Base-by-base conservation (phyloP, 768 basidiomycete species). In the Russula dissimulans region DNA sequence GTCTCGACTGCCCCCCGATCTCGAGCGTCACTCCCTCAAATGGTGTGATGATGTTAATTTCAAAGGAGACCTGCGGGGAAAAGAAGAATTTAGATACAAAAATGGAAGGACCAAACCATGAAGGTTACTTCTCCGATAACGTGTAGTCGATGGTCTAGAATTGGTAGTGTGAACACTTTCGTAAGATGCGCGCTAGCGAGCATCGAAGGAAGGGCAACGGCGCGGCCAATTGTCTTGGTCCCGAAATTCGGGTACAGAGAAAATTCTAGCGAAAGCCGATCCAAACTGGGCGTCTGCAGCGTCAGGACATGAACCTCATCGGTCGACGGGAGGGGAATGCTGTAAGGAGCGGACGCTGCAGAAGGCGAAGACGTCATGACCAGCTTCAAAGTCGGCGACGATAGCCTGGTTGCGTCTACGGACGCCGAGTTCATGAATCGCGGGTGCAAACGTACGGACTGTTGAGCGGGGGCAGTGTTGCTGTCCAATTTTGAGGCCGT, bases 201-300 rank as follows among this genome's bases (percentile, higher is more conserved):
- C 51, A 88, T 75, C 0, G 83, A 82, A 3, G 94, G 86, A 29
- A 93, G 78, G 12, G 91, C 89, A 47, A 95, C 83, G 15, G 93
- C 95, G 64, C 93, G 84, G 12, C 95, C 97, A 62, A 99, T 91
- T 17, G 94, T 92, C 73, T 92, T 95, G 15, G 91, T 94, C 15
- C 97, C 97, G 74, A 98, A 98, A 66, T 91, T 95, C 12, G 97
- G 97, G 74, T 95, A 97, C 34, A 98, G 77, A 22, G 95, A 97
- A 70, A 98, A 91, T 71, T 97, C 91, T 67, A 99, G 74, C 1
- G 84, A 82, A 56, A 98, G 79, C 36, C 79, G 78, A 50, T 84
- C 81, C 36, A 95, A 73, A 34, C 81, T 81, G 42, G 87, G 79
- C 55, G 90, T 82, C 74, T 97, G 95, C 77, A 98, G 97, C 14